A percentile compares a stretch with the other conserved stretches of the same genome.
Evolutionary conservation across 2,329 filamentous ascomycete species (phyloP).

Genomic region (Claviceps maximensis): DNA sequence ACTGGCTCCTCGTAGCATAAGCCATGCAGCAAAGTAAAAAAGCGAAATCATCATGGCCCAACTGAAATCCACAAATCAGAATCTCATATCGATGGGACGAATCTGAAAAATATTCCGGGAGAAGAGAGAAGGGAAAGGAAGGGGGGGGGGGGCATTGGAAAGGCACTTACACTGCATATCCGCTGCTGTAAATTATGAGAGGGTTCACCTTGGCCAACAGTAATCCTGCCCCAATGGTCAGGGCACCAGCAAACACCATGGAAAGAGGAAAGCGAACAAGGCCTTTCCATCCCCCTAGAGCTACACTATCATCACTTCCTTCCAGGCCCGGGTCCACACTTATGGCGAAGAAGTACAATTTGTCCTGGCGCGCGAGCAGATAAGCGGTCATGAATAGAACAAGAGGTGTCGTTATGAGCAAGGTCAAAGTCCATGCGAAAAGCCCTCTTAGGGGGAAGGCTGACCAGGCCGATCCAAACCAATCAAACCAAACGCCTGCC

Average conservation of each 20-base stretch:
- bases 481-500: constrained; percentile 81
- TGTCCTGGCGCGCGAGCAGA: constrained; percentile 56
- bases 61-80: constrained; percentile 18
- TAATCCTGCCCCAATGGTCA: constrained; percentile 61
- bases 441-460: constrained; percentile 69
- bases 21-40: constrained; percentile 74
- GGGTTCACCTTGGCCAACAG: constrained; percentile 76
- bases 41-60: constrained; percentile 78
- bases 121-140: too few species aligned
- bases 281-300: constrained; percentile 64
- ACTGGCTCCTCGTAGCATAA: constrained; percentile 64
- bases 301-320: constrained; percentile 47
- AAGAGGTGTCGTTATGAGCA: constrained; percentile 70
- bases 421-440: constrained; percentile 74
- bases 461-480: constrained; percentile 70
- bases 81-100: too few species aligned
- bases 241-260: constrained; percentile 50
- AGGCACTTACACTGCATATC: constrained; percentile 55
- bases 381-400: constrained; percentile 56
- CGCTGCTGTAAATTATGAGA: constrained; percentile 78
- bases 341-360: constrained; percentile 76
- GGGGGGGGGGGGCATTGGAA: not conserved
- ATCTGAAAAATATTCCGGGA: too few species aligned
- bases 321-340: constrained; percentile 39
- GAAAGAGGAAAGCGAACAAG: constrained; percentile 75